Evolutionary conservation across 2,329 filamentous ascomycete species (phyloP).

Genomic region (Arthroderma sp.): DNA sequence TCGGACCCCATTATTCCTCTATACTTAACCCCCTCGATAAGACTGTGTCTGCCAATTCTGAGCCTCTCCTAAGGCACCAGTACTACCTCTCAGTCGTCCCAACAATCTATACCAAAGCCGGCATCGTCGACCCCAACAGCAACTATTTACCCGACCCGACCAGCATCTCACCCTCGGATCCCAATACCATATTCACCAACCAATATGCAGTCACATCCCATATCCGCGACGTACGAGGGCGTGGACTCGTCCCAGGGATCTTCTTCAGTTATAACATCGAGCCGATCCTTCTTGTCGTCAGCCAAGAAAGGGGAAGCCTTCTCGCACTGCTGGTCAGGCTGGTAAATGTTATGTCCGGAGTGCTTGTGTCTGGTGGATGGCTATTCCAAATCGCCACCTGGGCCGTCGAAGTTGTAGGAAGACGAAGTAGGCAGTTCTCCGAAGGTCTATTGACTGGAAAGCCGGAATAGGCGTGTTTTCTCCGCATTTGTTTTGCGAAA

Average conservation of each 20-base stretch:
- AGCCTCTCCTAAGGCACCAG: constrained; percentile 89
- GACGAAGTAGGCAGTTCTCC: constrained; percentile 25
- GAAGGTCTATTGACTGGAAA: constrained; percentile 39
- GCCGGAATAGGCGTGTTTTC: neutral
- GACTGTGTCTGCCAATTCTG: constrained; percentile 62
- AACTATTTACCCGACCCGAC: constrained; percentile 23
- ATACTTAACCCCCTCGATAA: constrained; percentile 89
- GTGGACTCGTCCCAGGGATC: constrained; percentile 58
- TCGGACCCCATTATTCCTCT: constrained; percentile 90
- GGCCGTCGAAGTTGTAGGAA: constrained; percentile 41
- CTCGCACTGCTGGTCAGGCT: constrained; percentile 65
- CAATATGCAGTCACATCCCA: constrained; percentile 96
- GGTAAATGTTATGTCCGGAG: constrained; percentile 81
- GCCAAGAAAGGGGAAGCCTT: constrained; percentile 65
- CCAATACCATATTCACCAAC: constrained; percentile 66
- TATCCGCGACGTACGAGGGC: constrained; percentile 54
- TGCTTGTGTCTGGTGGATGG: constrained; percentile 90
- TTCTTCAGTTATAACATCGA: constrained; percentile 99
- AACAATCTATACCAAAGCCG: constrained; percentile 62
- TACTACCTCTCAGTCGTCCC: constrained; percentile 95
- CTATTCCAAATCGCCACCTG: constrained; percentile 74
- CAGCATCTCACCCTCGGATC: constrained; percentile 22
- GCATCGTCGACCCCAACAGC: constrained; percentile 31
- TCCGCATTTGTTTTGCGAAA: no score
- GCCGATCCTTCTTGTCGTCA: constrained; percentile 75